Percentiles rank a stretch among this genome's conserved stretches.
Evolutionary conservation across 1,284 basidiomycete species (phyloP).

Genomic region (Cryptococcus sp.): DNA sequence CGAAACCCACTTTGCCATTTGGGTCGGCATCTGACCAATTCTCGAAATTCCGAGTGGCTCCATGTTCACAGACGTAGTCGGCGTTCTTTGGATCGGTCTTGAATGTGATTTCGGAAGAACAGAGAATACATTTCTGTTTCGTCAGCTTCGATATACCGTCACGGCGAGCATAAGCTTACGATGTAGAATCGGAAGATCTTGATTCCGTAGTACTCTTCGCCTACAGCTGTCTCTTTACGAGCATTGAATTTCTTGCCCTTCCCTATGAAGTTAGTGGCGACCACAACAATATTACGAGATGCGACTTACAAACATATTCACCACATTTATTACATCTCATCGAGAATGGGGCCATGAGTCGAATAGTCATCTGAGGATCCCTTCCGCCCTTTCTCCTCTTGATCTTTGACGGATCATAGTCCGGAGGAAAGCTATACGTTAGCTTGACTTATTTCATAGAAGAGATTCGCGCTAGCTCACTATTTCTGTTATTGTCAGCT

Average conservation of each 20-base stretch:
- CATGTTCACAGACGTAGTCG: constrained; percentile 87
- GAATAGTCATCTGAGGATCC: constrained; percentile 92
- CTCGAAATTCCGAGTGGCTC: constrained; percentile 90
- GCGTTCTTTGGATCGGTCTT: constrained; percentile 99
- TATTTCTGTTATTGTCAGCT: constrained; percentile 20
- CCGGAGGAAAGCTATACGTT: constrained; percentile 53
- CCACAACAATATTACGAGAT: background rate
- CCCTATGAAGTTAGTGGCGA: constrained; percentile 32
- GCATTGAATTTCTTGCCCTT: constrained; percentile 99
- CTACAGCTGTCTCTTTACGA: constrained; percentile 93
- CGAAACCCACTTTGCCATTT: constrained; percentile 27
- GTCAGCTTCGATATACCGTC: background rate
- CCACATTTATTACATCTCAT: constrained; percentile 97
- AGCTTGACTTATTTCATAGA: background rate
- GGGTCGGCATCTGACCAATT: constrained; percentile 42
- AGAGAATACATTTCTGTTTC: constrained; percentile 64
- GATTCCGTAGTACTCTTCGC: constrained; percentile 97
- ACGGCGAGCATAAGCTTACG: constrained; percentile 23
- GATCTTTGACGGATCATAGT: constrained; percentile 97
- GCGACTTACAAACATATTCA: constrained; percentile 80
- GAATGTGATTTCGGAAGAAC: constrained; percentile 98
- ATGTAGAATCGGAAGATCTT: constrained; percentile 57
- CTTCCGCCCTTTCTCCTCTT: constrained; percentile 77
- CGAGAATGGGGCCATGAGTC: constrained; percentile 98
- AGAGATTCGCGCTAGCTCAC: constrained; percentile 6